These are phyloP conservation scores for Alopecurus myosuroides DNA, from an alignment of 176 grass and related monocot genomes.

Conservation along the genomic window DNA sequence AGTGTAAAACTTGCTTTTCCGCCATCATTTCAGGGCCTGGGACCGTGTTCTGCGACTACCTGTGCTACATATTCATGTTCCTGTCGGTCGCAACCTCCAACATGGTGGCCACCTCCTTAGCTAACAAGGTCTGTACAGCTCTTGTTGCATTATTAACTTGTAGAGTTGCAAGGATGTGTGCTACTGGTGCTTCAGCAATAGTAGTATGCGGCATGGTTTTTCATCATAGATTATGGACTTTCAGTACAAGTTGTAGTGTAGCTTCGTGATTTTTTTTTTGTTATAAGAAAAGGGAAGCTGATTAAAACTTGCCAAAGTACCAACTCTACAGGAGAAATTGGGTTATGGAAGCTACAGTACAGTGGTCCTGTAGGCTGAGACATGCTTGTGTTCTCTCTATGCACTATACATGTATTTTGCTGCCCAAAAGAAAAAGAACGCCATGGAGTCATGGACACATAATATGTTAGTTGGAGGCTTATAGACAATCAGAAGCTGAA, in stretches of 20 bases:
- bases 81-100: constrained; percentile 87
- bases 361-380: background rate
- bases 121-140: constrained; percentile 59
- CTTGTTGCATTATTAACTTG: background rate
- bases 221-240: background rate
- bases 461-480: background rate
- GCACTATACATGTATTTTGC: background rate
- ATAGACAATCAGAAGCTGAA: background rate
- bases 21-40: constrained; percentile 55
- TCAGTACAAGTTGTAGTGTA: too few relatives aligned
- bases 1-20: background rate
- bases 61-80: constrained; percentile 96
- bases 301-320: background rate
- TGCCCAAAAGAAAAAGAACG: background rate
- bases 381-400: background rate
- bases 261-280: background rate
- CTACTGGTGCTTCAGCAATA: background rate
- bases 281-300: background rate
- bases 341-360: background rate
- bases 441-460: background rate
- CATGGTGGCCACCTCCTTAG: constrained; percentile 92
- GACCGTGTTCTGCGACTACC: constrained; percentile 93
- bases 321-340: background rate
- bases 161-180: background rate
- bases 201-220: background rate